These are phyloP conservation scores for Pseudomicrostroma phylloplanum DNA, from an alignment of 1,284 basidiomycete genomes.

Conservation along the genomic window DNA sequence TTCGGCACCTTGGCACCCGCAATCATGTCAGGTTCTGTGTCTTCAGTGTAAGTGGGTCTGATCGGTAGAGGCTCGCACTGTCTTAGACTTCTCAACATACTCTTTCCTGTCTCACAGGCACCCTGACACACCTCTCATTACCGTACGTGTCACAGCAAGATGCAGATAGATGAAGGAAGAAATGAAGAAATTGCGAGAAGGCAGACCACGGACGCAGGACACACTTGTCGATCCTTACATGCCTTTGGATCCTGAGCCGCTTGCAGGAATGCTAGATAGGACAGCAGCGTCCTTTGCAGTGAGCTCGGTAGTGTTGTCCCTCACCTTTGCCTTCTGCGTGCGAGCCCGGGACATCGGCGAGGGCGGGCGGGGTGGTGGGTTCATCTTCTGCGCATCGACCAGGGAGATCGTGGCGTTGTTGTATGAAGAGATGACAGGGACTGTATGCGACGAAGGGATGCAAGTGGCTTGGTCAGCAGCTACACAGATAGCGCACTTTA, in stretches of 20 bases:
- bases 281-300: constrained; percentile 58
- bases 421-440: constrained; percentile 87
- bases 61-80: too few species aligned
- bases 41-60: too few species aligned
- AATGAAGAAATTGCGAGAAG: too few species aligned
- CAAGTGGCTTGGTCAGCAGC: not conserved
- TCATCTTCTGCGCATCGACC: constrained; percentile 89
- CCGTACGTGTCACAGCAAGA: too few species aligned
- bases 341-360: constrained; percentile 81
- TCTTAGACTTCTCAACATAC: too few species aligned
- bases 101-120: too few species aligned
- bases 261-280: constrained; percentile 31
- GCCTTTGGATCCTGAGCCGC: not conserved
- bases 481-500: not conserved
- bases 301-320: constrained; percentile 83
- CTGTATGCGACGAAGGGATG: constrained; percentile 49
- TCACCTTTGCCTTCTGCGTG: constrained; percentile 76
- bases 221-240: too few species aligned
- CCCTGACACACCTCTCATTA: too few species aligned
- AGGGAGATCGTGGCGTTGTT: constrained; percentile 95
- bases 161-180: too few species aligned
- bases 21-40: too few species aligned
- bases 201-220: too few species aligned
- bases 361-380: constrained; percentile 85
- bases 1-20: too few species aligned